Evolutionary conservation across 176 grass and related monocot species (phyloP), one percentile per base, ranked within the genome.

Genomic region (Themeda triandra): DNA sequence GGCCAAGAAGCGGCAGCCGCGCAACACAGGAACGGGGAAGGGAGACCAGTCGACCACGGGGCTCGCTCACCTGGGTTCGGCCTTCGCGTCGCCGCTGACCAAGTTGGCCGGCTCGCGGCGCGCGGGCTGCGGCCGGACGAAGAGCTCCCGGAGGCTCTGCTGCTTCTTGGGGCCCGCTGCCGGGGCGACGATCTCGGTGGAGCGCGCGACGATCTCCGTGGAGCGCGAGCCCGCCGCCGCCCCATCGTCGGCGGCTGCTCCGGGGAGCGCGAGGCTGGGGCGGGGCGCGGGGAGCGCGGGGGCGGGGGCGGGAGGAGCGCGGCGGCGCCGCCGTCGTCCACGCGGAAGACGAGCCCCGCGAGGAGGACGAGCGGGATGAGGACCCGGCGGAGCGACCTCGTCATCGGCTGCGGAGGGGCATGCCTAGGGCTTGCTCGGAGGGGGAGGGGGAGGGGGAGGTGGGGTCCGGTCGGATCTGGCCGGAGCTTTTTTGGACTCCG

Each of bases 311-410:
- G 41, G 45, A 37, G 65, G 31, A 25, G 44, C 23, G 46, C 54
- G 21, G 46, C 54, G 21, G 40, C 56, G 35, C 6, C 58, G 51
- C 33, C 80, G 69, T 45, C 80, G 48, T 87, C 89, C 40, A 87
- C 88, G 46, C 67, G 84, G 80, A 75, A 68, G 46, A 75, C 80
- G 67, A 90, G 36, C 18, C 88, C 80, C 40, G 80, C 27, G 2
- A 91, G 80, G 80, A 91, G 76, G 75, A 91, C 84, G 25, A 84
- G 80, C 48, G 69, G 80, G 24, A 91, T 37, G 80, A 90, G 60
- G 62, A 80, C 68, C 21, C 74, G 84, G 39, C 80, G 85, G 60
- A 90, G 69, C 29, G 75, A 74, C 80, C 80, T 84, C 75, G 69
- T 84, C 75, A 69, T 65, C 68, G 67, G 1, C 63, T 36, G 49